Conservation (phyloP, 2,329 filamentous ascomycete genomes). For the Diplodia scrobiculata region DNA sequence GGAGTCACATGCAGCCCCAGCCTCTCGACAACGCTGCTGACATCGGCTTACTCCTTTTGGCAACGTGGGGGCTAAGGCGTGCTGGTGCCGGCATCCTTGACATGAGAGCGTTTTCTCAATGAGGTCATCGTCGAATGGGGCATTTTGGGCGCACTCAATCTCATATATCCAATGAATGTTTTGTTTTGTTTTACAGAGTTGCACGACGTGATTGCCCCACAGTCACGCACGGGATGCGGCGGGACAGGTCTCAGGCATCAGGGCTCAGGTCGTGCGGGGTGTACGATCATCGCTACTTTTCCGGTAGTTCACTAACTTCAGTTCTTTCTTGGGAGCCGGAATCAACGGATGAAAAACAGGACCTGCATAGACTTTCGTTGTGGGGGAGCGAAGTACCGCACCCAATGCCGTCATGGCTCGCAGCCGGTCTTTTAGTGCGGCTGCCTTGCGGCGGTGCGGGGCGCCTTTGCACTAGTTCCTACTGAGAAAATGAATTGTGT, state of each 20-base stretch:
- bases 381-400: neutral
- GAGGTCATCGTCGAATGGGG: neutral
- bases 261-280: too few relatives aligned
- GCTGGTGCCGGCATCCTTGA: neutral
- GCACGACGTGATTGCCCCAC: neutral
- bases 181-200: neutral
- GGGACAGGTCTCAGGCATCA: neutral
- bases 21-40: constrained; percentile 1
- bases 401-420: neutral
- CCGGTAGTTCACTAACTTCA: neutral
- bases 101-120: neutral
- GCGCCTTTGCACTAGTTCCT: neutral
- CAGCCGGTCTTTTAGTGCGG: neutral
- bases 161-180: neutral
- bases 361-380: neutral
- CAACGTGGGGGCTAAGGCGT: neutral
- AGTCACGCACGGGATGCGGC: neutral
- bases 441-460: neutral
- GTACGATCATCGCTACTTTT: too few relatives aligned
- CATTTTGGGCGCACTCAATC: neutral
- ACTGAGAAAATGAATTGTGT: neutral
- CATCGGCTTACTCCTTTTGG: neutral
- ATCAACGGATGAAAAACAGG: neutral
- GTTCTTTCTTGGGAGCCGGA: neutral
- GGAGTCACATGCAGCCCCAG: neutral